Percentiles rank a stretch among this genome's conserved stretches.
These are phyloP conservation scores for Coemansia sp. DNA, from an alignment of 192 early-diverging fungal genomes.

Conservation along the genomic window DNA sequence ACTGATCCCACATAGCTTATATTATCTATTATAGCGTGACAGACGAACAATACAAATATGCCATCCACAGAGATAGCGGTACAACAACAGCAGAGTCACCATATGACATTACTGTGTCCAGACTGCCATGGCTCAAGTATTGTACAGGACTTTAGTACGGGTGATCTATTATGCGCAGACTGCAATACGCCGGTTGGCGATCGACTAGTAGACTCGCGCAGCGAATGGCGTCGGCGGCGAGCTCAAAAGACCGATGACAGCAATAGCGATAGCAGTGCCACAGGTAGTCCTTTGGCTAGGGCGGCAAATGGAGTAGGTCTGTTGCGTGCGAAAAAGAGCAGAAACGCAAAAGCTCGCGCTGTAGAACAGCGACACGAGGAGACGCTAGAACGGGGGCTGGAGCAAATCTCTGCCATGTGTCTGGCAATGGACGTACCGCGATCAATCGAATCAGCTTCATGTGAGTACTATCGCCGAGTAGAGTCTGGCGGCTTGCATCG, in stretches of 20 bases:
- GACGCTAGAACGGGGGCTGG: slow-evolving; percentile 73
- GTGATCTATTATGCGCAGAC: slow-evolving; percentile 89
- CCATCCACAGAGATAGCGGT: slow-evolving; percentile 18
- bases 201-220: slow-evolving; percentile 88
- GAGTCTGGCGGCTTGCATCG: slow-evolving; percentile 81
- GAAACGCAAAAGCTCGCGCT: slow-evolving; percentile 50
- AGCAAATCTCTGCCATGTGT: slow-evolving; percentile 77
- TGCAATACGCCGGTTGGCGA: slow-evolving; percentile 88
- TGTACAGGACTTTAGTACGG: slow-evolving; percentile 87
- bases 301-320: neutral
- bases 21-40: neutral
- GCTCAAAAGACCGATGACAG: slow-evolving; percentile 74
- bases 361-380: slow-evolving; percentile 74
- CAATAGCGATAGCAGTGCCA: slow-evolving; percentile 86
- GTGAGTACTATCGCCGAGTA: slow-evolving; percentile 84
- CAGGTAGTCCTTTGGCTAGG: slow-evolving; percentile 2
- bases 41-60: slow-evolving; percentile 4
- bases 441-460: slow-evolving; percentile 76
- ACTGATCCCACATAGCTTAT: neutral
- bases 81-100: slow-evolving; percentile 11
- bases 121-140: slow-evolving; percentile 84
- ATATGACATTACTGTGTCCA: slow-evolving; percentile 62
- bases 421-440: slow-evolving; percentile 78
- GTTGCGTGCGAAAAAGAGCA: slow-evolving; percentile 26
- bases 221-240: slow-evolving; percentile 73